These are phyloP conservation scores for Xanthoconium stramineum DNA, from an alignment of 768 basidiomycete genomes.

Conservation along the genomic window DNA sequence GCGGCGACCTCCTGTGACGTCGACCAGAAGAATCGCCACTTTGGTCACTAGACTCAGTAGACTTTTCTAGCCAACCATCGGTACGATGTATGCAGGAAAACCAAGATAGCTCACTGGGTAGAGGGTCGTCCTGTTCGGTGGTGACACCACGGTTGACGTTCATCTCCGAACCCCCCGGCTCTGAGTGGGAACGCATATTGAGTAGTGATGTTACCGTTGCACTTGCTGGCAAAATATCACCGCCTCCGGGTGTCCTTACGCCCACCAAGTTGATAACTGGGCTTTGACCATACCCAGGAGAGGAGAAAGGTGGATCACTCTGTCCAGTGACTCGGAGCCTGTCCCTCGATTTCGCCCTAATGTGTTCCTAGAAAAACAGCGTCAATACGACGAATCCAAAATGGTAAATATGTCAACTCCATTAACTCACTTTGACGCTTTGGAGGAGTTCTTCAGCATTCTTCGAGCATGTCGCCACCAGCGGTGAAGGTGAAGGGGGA, in stretches of 20 bases:
- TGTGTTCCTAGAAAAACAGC: background rate
- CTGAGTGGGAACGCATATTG: background rate
- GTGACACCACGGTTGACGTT: background rate
- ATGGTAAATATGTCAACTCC: background rate
- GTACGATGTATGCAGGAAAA: background rate
- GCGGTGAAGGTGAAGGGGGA: constrained; percentile 1
- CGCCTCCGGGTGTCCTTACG: too few relatives aligned
- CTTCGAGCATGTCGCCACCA: background rate
- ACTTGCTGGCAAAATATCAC: background rate
- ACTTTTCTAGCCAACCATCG: background rate
- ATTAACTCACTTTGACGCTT: constrained; percentile 4
- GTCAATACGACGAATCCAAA: background rate
- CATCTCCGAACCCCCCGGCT: background rate
- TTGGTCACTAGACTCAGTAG: background rate
- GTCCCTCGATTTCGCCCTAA: background rate
- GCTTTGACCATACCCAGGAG: background rate
- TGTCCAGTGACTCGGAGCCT: background rate
- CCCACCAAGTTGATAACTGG: background rate
- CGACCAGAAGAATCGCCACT: background rate
- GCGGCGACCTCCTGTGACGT: constrained; percentile 1
- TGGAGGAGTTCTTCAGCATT: constrained; percentile 2
- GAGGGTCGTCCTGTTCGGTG: background rate
- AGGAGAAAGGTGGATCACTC: background rate
- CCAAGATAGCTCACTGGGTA: constrained; percentile 1
- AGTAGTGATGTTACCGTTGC: background rate